These are phyloP conservation scores for Leccinum subspadiceum DNA, from an alignment of 1,284 basidiomycete genomes.

Conservation along the genomic window DNA sequence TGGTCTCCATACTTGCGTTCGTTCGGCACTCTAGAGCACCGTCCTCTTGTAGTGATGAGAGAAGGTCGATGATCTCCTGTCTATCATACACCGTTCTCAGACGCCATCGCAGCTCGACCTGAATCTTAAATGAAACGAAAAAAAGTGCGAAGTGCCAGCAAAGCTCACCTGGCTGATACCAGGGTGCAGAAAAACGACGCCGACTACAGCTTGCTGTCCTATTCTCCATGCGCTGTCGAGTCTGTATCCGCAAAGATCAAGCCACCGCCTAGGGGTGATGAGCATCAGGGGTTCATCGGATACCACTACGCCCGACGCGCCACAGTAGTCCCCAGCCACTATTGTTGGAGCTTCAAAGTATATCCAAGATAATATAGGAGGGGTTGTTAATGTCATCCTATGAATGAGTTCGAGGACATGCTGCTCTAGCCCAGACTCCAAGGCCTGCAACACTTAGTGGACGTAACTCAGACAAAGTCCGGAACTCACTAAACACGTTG, in stretches of 20 bases:
- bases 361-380: conserved; percentile 64
- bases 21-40: conserved; percentile 43
- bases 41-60: conserved; percentile 54
- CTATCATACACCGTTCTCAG: conserved; percentile 70
- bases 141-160: not conserved
- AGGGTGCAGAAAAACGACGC: conserved; percentile 65
- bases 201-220: conserved; percentile 64
- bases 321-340: conserved; percentile 46
- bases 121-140: conserved; percentile 11
- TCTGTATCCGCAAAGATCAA: conserved; percentile 64
- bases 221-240: conserved; percentile 67
- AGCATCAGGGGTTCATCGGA: conserved; percentile 44
- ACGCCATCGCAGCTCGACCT: conserved; percentile 69
- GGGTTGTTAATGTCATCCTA: conserved; percentile 43
- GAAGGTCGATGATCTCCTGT: conserved; percentile 67
- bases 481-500: conserved; percentile 46
- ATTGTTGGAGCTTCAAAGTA: conserved; percentile 58
- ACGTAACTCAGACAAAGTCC: not conserved
- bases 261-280: conserved; percentile 71
- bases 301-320: conserved; percentile 60
- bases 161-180: conserved; percentile 69
- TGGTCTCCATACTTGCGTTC: conserved; percentile 16
- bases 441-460: conserved; percentile 17
- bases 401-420: conserved; percentile 36
- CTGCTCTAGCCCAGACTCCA: conserved; percentile 11